Evolutionary conservation across 2,329 filamentous ascomycete species (phyloP), one percentile per base, ranked within the genome.

Genomic region (Diaporthe citrichinensis): DNA sequence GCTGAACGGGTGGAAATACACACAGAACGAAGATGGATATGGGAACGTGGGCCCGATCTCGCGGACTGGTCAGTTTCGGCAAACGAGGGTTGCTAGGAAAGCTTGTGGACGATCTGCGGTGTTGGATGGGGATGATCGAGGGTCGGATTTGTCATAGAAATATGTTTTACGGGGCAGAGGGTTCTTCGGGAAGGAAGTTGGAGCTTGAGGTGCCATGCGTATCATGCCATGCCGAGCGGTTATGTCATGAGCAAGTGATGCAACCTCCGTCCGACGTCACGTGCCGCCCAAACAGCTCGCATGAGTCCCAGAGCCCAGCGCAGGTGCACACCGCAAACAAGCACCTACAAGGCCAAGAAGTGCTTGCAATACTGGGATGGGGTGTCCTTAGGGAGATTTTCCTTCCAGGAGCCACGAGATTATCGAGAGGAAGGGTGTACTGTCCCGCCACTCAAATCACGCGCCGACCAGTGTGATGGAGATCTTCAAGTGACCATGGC

Each of bases 191-290:
- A 59, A 15, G 4, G 31, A 51, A 49, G 46, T 53, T 55, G 49
- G 15, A 55, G 49, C 65, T 69, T 55, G 49, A 41, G 23, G 23
- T 41, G 34, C 34, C 28, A 39, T 31, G 49, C 49, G 46, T 41
- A 69, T 41, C 34, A 55, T 41, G n/a, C 39, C 34, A 55, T 41
- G n/a, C 51, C 34, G 44, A 28, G 39, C 31, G 65, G 65, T 55
- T 69, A 69, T 69, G 65, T 69, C 65, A 69, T 69, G 65, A 39
- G 46, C 23, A 15, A 34, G 28, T 36, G 34, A 68, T 68, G 65
- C 46, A 28, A 53, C 65, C 65, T 53, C 34, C 17, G 8, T 20
- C 49, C 65, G 49, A 34, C 65, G 49, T 69, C 65, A 69, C 65
- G 65, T 69, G 65, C 65, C 23, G 4, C 2, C 49, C 4, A 23